Evolutionary conservation across 2,329 filamentous ascomycete genomes (phyloP).

Genomic region (Fusarium equiseti): DNA sequence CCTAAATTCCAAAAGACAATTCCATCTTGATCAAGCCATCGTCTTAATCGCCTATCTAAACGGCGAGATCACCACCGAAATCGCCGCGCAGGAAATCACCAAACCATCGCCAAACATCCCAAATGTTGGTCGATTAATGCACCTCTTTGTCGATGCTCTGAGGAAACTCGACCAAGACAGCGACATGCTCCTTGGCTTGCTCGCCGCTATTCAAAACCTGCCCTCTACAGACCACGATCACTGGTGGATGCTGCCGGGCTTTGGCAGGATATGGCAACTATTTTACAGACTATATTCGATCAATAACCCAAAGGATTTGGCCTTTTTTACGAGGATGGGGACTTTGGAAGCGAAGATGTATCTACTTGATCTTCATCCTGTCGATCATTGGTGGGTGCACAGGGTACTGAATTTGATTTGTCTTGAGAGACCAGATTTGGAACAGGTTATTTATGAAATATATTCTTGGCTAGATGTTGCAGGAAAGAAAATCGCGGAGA

Average conservation of each 20-base stretch:
- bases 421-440: fast-evolving
- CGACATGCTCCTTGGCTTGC: not conserved
- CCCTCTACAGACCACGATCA: not conserved
- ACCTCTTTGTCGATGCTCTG: not conserved
- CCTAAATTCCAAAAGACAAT: not conserved
- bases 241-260: not conserved
- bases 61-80: not conserved
- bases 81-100: constrained; percentile 7
- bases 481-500: not conserved
- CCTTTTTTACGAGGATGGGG: not conserved
- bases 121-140: not conserved
- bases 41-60: constrained; percentile 16
- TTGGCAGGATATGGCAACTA: fast-evolving
- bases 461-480: constrained; percentile 15
- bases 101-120: too few species aligned
- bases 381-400: constrained; percentile 3
- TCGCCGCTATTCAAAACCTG: not conserved
- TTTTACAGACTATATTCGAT: not conserved
- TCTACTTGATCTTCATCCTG: not conserved
- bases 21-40: constrained; percentile 13
- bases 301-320: fast-evolving
- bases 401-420: constrained; percentile 7
- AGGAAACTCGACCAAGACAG: not conserved
- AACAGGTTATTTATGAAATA: not conserved
- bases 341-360: constrained; percentile 12